Conservation (phyloP, 148 eudicot genomes). For the Cornus kousa region DNA sequence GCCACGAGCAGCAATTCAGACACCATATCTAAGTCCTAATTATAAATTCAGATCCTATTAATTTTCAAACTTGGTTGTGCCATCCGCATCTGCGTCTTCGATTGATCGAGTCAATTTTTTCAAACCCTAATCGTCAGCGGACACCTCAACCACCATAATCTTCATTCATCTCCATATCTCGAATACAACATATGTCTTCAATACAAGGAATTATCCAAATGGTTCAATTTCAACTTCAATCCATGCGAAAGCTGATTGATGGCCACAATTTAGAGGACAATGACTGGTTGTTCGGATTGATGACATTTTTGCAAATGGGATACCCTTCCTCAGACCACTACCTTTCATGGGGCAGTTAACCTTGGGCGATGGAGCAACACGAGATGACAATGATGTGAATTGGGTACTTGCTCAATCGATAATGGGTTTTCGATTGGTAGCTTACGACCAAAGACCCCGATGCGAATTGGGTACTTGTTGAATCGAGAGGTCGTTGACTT, state of each 20-base stretch:
- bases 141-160: slow-evolving; percentile 43
- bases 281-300: slow-evolving; percentile 32
- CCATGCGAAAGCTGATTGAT: slow-evolving; percentile 61
- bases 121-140: slow-evolving; percentile 48
- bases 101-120: slow-evolving; percentile 29
- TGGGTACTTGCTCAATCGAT: slow-evolving; percentile 14
- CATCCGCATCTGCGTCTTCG: slow-evolving; percentile 13
- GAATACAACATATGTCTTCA: slow-evolving; percentile 37
- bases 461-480: slow-evolving; percentile 60
- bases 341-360: slow-evolving; percentile 35
- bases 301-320: slow-evolving; percentile 36
- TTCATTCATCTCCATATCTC: neutral
- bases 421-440: slow-evolving; percentile 60
- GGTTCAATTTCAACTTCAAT: slow-evolving; percentile 30
- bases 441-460: slow-evolving; percentile 45
- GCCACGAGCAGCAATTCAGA: neutral
- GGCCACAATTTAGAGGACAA: slow-evolving; percentile 54
- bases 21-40: neutral
- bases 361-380: slow-evolving; percentile 44
- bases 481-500: slow-evolving; percentile 47
- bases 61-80: neutral
- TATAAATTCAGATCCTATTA: neutral
- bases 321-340: slow-evolving; percentile 6
- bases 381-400: slow-evolving; percentile 65
- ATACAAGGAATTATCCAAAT: slow-evolving; percentile 44